Percentiles rank a stretch among this genome's conserved stretches.
Evolutionary conservation across 1,284 basidiomycete genomes (phyloP).

Genomic region (Paramarasmius palmivorus): DNA sequence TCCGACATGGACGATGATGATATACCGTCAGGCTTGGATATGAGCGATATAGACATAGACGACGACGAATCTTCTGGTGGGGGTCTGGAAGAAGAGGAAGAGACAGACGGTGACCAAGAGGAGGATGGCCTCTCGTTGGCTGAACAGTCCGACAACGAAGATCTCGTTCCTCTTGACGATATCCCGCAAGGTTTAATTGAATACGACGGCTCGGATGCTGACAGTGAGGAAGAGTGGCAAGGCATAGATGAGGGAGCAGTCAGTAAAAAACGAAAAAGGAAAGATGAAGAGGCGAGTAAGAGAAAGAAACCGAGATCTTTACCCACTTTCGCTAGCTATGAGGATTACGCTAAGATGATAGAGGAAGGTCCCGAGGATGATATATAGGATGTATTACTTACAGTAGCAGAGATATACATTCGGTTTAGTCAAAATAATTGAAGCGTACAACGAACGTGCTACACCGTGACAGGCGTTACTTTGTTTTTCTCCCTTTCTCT

Average conservation of each 20-base stretch:
- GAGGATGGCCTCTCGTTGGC: conserved; percentile 52
- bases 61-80: conserved; percentile 29
- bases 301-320: conserved; percentile 75
- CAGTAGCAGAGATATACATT: background rate
- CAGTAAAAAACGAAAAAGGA: conserved; percentile 51
- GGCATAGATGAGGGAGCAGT: conserved; percentile 38
- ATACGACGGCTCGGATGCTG: conserved; percentile 50
- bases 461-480: too few species aligned
- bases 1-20: conserved; percentile 39
- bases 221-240: conserved; percentile 54
- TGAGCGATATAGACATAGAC: conserved; percentile 35
- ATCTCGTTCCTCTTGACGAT: conserved; percentile 61
- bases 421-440: background rate
- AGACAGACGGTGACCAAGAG: conserved; percentile 31
- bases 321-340: conserved; percentile 92
- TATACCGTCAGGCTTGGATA: conserved; percentile 32
- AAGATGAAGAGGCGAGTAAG: conserved; percentile 51
- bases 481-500: background rate
- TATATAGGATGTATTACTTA: conserved; percentile 36
- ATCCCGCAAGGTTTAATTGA: conserved; percentile 58
- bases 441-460: too few species aligned
- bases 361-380: conserved; percentile 81
- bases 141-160: conserved; percentile 70
- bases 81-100: conserved; percentile 28
- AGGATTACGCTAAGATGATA: conserved; percentile 90